Evolutionary conservation across 345 rosid species (phyloP).

Genomic region (Passiflora organensis): DNA sequence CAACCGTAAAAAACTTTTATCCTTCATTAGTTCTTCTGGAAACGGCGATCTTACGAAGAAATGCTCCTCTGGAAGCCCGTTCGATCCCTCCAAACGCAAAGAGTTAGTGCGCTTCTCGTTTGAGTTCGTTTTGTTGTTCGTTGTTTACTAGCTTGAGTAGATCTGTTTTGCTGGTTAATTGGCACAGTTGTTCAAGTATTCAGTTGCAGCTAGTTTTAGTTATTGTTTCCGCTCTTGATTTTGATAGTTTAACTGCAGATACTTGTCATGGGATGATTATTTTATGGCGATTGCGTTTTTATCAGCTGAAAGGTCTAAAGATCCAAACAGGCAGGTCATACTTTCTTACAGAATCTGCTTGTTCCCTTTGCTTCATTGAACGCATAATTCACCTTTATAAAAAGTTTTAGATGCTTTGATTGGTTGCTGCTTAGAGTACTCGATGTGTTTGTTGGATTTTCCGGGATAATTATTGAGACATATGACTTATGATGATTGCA

Average conservation of each 20-base stretch:
- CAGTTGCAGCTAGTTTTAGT: too few relatives aligned
- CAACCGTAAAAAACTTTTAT: slow-evolving; percentile 29
- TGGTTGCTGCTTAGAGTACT: too few relatives aligned
- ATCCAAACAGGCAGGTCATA: slow-evolving; percentile 92
- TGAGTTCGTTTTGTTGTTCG: background rate
- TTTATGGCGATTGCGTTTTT: slow-evolving; percentile 87
- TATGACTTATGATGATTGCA: slow-evolving; percentile 8
- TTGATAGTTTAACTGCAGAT: slow-evolving; percentile 33
- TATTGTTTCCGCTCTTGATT: background rate
- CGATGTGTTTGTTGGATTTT: too few relatives aligned
- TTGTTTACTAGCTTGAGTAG: too few relatives aligned
- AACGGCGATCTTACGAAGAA: slow-evolving; percentile 34
- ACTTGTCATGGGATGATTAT: slow-evolving; percentile 93
- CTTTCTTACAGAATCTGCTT: background rate
- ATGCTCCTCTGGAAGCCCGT: slow-evolving; percentile 45
- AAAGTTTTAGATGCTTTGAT: too few relatives aligned
- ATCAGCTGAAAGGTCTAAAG: slow-evolving; percentile 84
- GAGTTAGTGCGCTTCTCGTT: slow-evolving; percentile 39
- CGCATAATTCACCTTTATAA: too few relatives aligned
- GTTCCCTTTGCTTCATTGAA: too few relatives aligned
- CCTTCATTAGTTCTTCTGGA: slow-evolving; percentile 20
- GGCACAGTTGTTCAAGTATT: too few relatives aligned
- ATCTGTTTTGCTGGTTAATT: background rate
- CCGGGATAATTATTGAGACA: too few relatives aligned
- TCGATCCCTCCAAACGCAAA: slow-evolving; percentile 69